Base-by-base conservation (phyloP, 1,139 yeast species). In the Blastobotrys ciferrii region DNA sequence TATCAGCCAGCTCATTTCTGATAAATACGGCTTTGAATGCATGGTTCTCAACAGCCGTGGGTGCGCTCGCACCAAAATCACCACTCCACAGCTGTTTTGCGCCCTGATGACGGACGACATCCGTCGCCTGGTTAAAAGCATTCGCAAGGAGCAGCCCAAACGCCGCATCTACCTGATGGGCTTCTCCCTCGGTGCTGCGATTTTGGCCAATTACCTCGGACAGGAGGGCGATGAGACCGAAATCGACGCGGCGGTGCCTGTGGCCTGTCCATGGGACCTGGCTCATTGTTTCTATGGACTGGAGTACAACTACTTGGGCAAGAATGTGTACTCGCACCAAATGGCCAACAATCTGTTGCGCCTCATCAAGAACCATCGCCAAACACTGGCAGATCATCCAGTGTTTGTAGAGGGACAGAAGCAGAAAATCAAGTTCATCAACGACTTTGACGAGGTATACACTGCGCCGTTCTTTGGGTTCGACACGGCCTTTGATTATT, bases 231-330 rank as follows among this genome's bases (percentile, higher is more conserved):
- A 71, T 1, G 66, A 66, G 3, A 59, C 59, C 14, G 71, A 75
- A 35, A 67, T 89, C 45, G 74, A 77, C 38, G 87, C 89, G 5
- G 89, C 92, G 2, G 76, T 79, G 20, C 68, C 82, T 11, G 72
- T 88, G 33, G 87, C 88, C 6, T 78, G 82, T 54, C 96, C 96
- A 12, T 91, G 96, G 96, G 95, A 88, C 64, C 71, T 91, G 68
- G 69, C 73, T 23, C 77, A 76, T 48, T 77, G 89, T 28, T 72
- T 80, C 12, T 67, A 73, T 50, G 76, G 74, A 48, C 65, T 89
- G 52, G 66, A 73, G 28, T 59, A 62, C 28, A 77, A 84, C 41
- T 77, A 76, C 64, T 69, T 88, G 58, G 89, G 95, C 1, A 70
- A 69, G 23, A 70, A 74, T 46, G 63, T 87, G 28, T 86, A 89